Conservation (phyloP, 805 yeast genomes). For the Metschnikowia gruessii region DNA sequence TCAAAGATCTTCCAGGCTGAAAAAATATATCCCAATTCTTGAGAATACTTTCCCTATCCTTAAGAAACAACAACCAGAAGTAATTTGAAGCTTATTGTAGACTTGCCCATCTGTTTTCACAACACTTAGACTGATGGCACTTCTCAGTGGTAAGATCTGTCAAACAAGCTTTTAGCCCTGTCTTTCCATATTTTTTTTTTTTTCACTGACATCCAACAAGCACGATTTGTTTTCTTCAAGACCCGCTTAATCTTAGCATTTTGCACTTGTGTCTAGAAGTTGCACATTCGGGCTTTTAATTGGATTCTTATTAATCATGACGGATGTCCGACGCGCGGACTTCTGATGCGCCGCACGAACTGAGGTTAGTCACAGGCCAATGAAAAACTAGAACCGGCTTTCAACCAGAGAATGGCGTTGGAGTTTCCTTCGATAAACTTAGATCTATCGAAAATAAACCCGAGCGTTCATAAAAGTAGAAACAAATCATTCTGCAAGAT, state of each 20-base stretch:
- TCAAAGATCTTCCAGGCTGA: too few species aligned
- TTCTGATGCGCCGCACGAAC: conserved; percentile 4
- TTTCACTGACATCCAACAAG: too few species aligned
- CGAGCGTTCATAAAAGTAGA: background rate
- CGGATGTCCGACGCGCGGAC: conserved; percentile 9
- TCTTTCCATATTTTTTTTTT: too few species aligned
- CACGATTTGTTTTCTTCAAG: background rate
- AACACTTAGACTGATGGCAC: too few species aligned
- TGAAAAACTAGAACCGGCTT: background rate
- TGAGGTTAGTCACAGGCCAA: background rate
- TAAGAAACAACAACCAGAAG: background rate
- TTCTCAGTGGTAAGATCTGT: too few species aligned
- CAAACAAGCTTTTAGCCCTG: too few species aligned
- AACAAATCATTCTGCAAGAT: background rate
- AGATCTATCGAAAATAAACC: background rate
- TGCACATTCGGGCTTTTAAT: background rate
- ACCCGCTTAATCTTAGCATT: background rate
- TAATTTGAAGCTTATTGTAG: too few species aligned
- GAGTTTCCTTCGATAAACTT: background rate
- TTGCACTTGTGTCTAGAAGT: background rate
- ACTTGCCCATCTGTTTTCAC: too few species aligned
- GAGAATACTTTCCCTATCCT: too few species aligned
- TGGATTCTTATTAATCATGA: background rate
- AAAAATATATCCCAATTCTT: too few species aligned
- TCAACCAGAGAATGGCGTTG: background rate